A percentile compares a stretch with the other conserved stretches of the same genome.
phyloP scores from a whole-genome alignment of 192 early-diverging fungal species.

The Rhizophlyctis rosea region DNA sequence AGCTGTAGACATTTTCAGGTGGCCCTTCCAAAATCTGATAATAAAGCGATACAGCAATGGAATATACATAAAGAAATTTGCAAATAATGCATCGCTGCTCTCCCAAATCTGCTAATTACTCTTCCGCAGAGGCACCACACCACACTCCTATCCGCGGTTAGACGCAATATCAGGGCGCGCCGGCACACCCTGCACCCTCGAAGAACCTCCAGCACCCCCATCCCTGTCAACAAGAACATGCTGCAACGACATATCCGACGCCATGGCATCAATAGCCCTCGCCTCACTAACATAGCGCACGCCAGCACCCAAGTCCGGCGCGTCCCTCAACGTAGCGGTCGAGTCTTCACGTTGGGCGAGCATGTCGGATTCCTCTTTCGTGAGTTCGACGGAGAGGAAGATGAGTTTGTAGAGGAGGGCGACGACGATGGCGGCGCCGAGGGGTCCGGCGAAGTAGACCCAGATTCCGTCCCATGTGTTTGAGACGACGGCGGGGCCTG shows the following conservation, averaged over 20 bases:
- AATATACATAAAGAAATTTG: too few relatives aligned
- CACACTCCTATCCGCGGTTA: too few relatives aligned
- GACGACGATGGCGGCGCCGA: conserved; percentile 14
- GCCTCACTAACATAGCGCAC: neutral
- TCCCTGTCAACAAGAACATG: too few relatives aligned
- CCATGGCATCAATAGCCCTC: neutral
- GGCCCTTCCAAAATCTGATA: too few relatives aligned
- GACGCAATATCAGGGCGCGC: too few relatives aligned
- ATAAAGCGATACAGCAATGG: too few relatives aligned
- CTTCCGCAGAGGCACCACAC: too few relatives aligned
- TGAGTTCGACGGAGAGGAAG: conserved; percentile 14
- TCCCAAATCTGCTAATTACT: too few relatives aligned
- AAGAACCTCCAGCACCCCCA: too few relatives aligned
- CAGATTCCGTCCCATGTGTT: conserved; percentile 13
- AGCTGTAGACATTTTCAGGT: too few relatives aligned
- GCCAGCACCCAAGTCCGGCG: neutral
- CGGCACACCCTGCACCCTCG: too few relatives aligned
- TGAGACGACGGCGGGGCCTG: conserved; percentile 20
- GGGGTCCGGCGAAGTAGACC: conserved; percentile 14
- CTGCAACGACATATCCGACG: neutral
- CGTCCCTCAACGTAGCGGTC: neutral
- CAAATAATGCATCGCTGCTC: too few relatives aligned
- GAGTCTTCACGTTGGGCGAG: neutral
- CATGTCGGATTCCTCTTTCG: neutral
- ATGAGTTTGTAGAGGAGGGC: conserved; percentile 18